Evolutionary conservation across 2,329 filamentous ascomycete genomes (phyloP).

Genomic region (Grosmannia clavigera): DNA sequence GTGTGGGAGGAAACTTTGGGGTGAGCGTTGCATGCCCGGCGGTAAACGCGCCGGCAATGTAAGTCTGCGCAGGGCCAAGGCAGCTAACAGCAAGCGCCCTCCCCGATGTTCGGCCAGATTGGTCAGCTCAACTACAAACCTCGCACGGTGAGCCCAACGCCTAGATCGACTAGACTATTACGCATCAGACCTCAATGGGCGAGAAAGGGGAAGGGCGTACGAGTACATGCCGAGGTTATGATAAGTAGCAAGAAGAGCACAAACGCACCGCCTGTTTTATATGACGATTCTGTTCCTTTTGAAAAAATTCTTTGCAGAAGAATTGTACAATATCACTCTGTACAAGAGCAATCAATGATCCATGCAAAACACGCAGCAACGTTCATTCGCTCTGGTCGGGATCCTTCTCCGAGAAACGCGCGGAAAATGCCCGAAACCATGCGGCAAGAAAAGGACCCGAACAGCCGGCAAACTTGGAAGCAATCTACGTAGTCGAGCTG

Average conservation of each 20-base stretch:
- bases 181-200: not conserved
- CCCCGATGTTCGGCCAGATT: not conserved
- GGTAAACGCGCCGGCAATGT: no score
- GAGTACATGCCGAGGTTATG: no score
- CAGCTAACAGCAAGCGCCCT: not conserved
- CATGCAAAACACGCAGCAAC: no score
- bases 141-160: not conserved
- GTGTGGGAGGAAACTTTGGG: not conserved
- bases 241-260: no score
- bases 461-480: not conserved
- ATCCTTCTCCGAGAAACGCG: no score
- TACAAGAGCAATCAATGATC: no score
- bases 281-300: no score
- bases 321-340: no score
- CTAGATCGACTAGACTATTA: not conserved
- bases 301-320: no score
- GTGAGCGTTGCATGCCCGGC: not conserved
- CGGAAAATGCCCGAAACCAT: no score
- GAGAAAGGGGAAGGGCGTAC: not conserved
- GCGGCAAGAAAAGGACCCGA: not conserved
- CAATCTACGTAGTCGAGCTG: not conserved
- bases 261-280: no score
- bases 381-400: no score
- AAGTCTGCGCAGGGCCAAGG: not conserved
- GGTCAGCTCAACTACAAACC: not conserved